Conservation (phyloP, 2,329 filamentous ascomycete genomes). For the Colletotrichum destructivum region DNA sequence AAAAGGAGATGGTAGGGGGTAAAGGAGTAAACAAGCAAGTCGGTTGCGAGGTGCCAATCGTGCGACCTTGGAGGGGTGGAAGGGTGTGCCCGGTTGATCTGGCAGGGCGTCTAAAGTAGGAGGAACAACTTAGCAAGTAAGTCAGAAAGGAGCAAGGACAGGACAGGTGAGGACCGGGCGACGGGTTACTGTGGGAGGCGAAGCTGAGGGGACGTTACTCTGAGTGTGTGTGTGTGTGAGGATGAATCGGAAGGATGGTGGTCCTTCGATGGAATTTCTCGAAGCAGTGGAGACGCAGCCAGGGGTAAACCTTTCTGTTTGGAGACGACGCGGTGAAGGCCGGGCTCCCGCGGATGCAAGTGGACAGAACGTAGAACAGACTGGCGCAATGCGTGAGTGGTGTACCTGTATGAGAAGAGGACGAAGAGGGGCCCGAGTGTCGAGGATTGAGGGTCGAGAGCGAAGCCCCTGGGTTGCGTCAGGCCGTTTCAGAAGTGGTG, state of each 20-base stretch:
- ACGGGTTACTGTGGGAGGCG: neutral
- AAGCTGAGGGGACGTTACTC: neutral
- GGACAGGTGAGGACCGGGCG: slow-evolving; percentile 12
- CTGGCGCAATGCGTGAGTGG: slow-evolving; percentile 34
- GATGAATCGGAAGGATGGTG: slow-evolving; percentile 20
- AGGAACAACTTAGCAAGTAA: slow-evolving; percentile 5
- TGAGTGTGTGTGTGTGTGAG: neutral
- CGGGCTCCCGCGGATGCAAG: slow-evolving; percentile 26
- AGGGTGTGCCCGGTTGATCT: slow-evolving; percentile 40
- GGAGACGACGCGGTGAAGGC: slow-evolving; percentile 38
- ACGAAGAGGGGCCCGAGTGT: slow-evolving; percentile 46
- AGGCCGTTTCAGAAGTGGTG: slow-evolving; percentile 55
- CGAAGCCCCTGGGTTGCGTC: slow-evolving; percentile 53
- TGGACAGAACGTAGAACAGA: slow-evolving; percentile 17
- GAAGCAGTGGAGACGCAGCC: slow-evolving; percentile 43
- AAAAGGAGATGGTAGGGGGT: slow-evolving; percentile 33
- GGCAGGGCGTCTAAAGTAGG: slow-evolving; percentile 35
- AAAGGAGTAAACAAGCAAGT: slow-evolving; percentile 35
- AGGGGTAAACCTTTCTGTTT: slow-evolving; percentile 30
- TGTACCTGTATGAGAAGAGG: slow-evolving; percentile 20
- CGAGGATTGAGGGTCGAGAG: slow-evolving; percentile 43
- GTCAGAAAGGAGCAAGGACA: slow-evolving; percentile 15
- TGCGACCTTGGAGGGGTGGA: slow-evolving; percentile 34
- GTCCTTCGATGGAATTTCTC: slow-evolving; percentile 42
- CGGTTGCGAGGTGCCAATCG: slow-evolving; percentile 31